phyloP scores from a whole-genome alignment of 305 asterid species.

The Ajuga reptans region DNA sequence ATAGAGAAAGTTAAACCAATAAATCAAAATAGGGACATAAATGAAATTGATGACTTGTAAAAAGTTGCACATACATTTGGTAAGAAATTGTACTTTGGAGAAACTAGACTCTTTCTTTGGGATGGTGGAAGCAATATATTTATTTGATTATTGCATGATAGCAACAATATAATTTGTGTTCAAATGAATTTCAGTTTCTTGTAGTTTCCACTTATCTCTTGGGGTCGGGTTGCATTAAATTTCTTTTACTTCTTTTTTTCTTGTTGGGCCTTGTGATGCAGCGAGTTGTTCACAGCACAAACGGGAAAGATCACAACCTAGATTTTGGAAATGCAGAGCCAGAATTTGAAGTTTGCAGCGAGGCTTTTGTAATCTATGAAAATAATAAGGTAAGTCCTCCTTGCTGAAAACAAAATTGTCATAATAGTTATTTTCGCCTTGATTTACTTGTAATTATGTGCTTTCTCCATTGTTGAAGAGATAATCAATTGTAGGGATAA shows the following conservation, averaged over 20 bases:
- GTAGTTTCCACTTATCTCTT: neutral
- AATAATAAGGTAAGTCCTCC: slow-evolving; percentile 14
- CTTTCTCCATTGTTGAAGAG: neutral
- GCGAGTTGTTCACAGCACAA: neutral
- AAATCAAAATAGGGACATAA: too few relatives aligned
- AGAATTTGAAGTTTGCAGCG: neutral
- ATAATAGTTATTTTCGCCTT: neutral
- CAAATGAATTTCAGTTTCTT: neutral
- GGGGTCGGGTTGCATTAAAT: slow-evolving; percentile 3
- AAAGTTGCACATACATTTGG: too few relatives aligned
- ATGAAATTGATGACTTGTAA: too few relatives aligned
- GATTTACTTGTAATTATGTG: slow-evolving; percentile 1
- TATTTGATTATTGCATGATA: neutral
- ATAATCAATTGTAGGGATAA: neutral
- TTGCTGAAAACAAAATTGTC: neutral
- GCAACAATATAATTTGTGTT: neutral
- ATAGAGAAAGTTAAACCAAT: too few relatives aligned
- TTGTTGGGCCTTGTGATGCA: neutral
- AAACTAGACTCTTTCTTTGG: too few relatives aligned
- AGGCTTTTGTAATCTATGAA: neutral
- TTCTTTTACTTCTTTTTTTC: neutral
- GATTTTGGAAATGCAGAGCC: slow-evolving; percentile 12
- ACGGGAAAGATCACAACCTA: neutral
- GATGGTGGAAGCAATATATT: neutral
- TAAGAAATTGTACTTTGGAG: too few relatives aligned